These are phyloP conservation scores for Tetrapisispora fleetii DNA, from an alignment of 805 yeast genomes.

Conservation along the genomic window DNA sequence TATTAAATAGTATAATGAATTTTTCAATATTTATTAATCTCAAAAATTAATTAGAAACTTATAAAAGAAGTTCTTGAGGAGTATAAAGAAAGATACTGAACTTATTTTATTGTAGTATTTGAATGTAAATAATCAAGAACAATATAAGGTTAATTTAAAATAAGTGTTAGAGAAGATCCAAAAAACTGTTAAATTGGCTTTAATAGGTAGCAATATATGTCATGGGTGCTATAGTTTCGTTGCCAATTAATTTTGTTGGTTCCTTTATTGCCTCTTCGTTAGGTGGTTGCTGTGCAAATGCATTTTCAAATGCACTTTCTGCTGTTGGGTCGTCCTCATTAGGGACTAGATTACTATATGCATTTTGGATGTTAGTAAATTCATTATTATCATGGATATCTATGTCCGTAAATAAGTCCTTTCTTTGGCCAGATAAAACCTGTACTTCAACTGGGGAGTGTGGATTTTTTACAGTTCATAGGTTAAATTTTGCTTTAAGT, in stretches of 20 bases:
- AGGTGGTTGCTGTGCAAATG: conserved; percentile 74
- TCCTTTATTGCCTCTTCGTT: conserved; percentile 60
- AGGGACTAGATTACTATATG: conserved; percentile 82
- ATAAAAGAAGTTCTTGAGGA: no score
- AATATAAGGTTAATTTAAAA: no score
- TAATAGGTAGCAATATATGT: neutral
- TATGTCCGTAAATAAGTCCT: conserved; percentile 71
- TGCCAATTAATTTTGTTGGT: conserved; percentile 57
- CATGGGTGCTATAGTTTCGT: conserved; percentile 63
- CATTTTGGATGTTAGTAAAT: conserved; percentile 63
- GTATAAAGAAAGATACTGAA: no score
- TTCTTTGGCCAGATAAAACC: conserved; percentile 60
- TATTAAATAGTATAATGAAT: neutral
- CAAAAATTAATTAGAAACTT: no score
- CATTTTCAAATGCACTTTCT: conserved; percentile 44
- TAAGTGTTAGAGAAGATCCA: no score
- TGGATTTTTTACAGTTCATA: conserved; percentile 90
- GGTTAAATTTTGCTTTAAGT: conserved; percentile 84
- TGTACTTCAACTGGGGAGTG: conserved; percentile 81
- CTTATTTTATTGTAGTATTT: no score
- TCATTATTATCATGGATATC: conserved; percentile 82
- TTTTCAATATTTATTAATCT: no score
- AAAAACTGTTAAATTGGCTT: no score
- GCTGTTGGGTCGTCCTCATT: conserved; percentile 57
- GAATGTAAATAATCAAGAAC: no score